phyloP scores from a whole-genome alignment of 2,329 filamentous ascomycete species.

The Talaromyces islandicus region DNA sequence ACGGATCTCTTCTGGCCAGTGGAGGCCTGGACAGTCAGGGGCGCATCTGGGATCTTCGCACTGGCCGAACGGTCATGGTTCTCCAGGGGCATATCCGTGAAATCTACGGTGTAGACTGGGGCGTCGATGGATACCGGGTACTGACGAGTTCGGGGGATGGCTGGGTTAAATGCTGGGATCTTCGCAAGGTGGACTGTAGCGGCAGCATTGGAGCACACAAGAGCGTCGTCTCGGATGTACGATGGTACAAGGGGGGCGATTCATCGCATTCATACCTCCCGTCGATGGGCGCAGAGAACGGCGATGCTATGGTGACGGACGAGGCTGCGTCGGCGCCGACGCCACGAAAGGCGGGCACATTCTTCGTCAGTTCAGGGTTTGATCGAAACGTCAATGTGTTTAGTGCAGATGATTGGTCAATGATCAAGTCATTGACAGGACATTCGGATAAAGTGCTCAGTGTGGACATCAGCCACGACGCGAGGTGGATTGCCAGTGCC shows the following conservation, averaged over 20 bases:
- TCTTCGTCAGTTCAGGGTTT: constrained; percentile 85
- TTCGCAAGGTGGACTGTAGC: constrained; percentile 76
- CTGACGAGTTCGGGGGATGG: constrained; percentile 90
- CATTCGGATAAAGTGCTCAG: constrained; percentile 91
- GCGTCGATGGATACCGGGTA: constrained; percentile 82
- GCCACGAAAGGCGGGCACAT: constrained; percentile 84
- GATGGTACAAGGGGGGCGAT: constrained; percentile 88
- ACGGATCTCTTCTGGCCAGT: constrained; percentile 84
- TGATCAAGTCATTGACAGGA: constrained; percentile 79
- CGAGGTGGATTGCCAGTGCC: constrained; percentile 87
- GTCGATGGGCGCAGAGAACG: constrained; percentile 59
- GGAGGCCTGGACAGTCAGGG: constrained; percentile 94
- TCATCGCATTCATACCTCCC: constrained; percentile 59
- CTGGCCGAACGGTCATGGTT: constrained; percentile 91
- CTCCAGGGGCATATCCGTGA: constrained; percentile 89
- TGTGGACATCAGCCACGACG: constrained; percentile 79
- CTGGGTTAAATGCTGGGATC: constrained; percentile 97
- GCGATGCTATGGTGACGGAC: constrained; percentile 37
- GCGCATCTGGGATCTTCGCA: constrained; percentile 89
- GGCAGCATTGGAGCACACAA: constrained; percentile 87
- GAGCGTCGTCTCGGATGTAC: constrained; percentile 83
- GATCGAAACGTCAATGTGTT: constrained; percentile 95
- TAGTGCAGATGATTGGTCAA: constrained; percentile 90
- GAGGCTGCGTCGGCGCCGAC: constrained; percentile 23
- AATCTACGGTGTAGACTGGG: constrained; percentile 91